Evolutionary conservation across 179 eudicot species (phyloP), one percentile per base, ranked within the genome.

Genomic region (Gypsophila paniculata): DNA sequence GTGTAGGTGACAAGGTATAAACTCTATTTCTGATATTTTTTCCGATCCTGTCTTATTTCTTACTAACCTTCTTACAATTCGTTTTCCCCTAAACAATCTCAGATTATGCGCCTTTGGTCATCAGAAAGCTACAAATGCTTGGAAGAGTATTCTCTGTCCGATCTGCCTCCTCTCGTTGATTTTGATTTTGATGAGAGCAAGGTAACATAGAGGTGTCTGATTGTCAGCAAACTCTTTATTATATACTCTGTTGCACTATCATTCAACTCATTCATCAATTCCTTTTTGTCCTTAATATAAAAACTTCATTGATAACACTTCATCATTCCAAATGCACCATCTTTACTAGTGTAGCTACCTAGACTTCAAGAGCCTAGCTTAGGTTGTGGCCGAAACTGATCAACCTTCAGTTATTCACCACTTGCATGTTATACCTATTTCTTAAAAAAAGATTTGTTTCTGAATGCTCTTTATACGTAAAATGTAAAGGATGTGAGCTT

Each of bases 91-190:
- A 17, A 62, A 12, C 69, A 57, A 65, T 84, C 73, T 76, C 78
- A 93, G 98, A 88, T 83, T 73, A 86, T 93, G 86, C 97, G 98
- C 64, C 86, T 93, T 22, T 93, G 98, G 98, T 93, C 98, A 18
- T 80, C 84, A 19, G 87, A 84, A 68, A 86, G 70, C 76, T 91
- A 82, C 82, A 87, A 78, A 74, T 86, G 90, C 55, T 76, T 93
- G 91, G 89, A 86, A 71, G 91, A 93, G 79, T 93, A 82, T 80
- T 74, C 77, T 70, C 81, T 93, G 55, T 82, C 88, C 48, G 87
- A 77, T 72, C 72, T 68, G 72, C 80, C 84, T 44, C 87, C 89
- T 70, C 69, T 87, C 61, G 77, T 91, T 79, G 97, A 93, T 81
- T 91, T 86, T 83, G 97, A 89, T 81, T 93, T 93, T 78, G 98